Evolutionary conservation across 2,329 filamentous ascomycete species (phyloP), one percentile per base, ranked within the genome.

Genomic region (Fusarium albidum): DNA sequence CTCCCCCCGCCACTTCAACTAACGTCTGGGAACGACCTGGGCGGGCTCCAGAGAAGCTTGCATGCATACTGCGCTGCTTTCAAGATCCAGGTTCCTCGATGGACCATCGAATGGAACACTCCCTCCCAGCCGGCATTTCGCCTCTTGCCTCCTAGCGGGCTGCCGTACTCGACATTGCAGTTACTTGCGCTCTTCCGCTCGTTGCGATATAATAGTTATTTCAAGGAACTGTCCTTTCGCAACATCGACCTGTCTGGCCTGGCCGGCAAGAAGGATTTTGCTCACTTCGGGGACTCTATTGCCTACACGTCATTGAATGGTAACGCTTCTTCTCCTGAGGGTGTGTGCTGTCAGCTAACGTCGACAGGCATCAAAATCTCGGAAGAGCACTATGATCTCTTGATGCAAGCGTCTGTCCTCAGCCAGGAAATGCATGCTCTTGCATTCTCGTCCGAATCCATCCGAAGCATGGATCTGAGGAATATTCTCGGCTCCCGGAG

Each of bases 161-260:
- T 65, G 3, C 64, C 63, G 6, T 85, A 85, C 63, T 76, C 76
- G 5, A 69, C 77, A 5, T 67, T 81, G 31, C 82, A 85, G 64
- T 71, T 85, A 4, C 68, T 85, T n/a, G 82, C 82, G 9, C 77
- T 84, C 1, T 77, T 85, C 59, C 77, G 82, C 5, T 81, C 82
- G 2, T 68, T 85, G 52, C 76, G 82, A 9, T 85, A 83, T 65
- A 85, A 85, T 47, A 82, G 82, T 57, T 85, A 81, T 61, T 85
- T 85, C 69, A 82, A 80, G 52, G 80, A 81, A 1, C 68, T 85
- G n/a, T 84, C 81, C 2, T 83, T 85, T 56, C 69, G 73, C 9
- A 76, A 80, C 45, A 75, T 85, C 12, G 79, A 84, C 57, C 71
- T 85, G 15, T 77, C 76, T 2, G 62, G 71, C 8, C 62, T 76